phyloP scores from a whole-genome alignment of 2,329 filamentous ascomycete species.

The Penicillium italicum region DNA sequence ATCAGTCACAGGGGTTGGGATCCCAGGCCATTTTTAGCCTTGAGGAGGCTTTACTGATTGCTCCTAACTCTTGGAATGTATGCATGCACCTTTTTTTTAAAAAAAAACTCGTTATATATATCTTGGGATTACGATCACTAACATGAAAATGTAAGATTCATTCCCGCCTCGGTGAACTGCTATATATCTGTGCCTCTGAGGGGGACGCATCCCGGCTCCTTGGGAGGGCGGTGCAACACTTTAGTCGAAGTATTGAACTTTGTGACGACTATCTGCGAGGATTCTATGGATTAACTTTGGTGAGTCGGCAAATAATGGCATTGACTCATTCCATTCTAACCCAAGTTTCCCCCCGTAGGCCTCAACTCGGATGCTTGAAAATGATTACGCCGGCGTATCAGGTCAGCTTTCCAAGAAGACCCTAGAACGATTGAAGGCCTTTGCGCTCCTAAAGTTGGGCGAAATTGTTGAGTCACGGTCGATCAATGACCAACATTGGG shows the following conservation, averaged over 20 bases:
- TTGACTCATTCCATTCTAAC: neutral
- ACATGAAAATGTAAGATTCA: conserved; percentile 60
- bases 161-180: conserved; percentile 77
- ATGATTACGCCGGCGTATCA: conserved; percentile 12
- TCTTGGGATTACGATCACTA: conserved; percentile 1
- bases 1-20: conserved; percentile 73
- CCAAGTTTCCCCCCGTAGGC: conserved; percentile 18
- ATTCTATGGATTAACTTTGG: conserved; percentile 84
- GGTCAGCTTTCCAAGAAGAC: conserved; percentile 21
- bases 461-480: conserved; percentile 37
- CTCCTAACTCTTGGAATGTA: conserved; percentile 94
- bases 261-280: conserved; percentile 90
- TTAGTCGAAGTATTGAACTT: conserved; percentile 85
- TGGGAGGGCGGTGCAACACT: conserved; percentile 73
- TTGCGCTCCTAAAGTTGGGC: conserved; percentile 37
- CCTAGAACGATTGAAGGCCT: conserved; percentile 32
- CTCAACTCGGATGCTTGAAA: conserved; percentile 26
- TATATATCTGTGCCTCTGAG: conserved; percentile 61
- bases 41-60: conserved; percentile 83
- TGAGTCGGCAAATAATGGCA: conserved; percentile 40
- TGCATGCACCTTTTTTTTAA: conserved; percentile 31
- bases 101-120: too few species aligned
- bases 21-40: conserved; percentile 81
- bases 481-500: conserved; percentile 28
- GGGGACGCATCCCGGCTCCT: conserved; percentile 51